These are phyloP conservation scores for Pleurotus ostreatus DNA, from an alignment of 768 basidiomycete genomes.

Conservation along the genomic window DNA sequence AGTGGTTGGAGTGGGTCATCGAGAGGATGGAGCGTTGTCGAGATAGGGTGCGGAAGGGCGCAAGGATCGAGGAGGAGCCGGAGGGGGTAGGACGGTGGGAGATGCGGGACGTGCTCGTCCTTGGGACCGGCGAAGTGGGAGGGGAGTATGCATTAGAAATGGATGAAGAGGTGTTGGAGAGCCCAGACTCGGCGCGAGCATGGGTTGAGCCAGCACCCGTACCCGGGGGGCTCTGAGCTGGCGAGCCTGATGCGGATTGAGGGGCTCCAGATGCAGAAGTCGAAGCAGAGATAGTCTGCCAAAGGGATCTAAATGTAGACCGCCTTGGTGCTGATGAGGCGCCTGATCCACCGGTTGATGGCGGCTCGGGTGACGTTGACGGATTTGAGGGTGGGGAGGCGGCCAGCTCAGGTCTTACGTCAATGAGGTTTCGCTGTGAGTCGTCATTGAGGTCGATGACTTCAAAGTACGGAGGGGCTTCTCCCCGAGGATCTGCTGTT, in stretches of 20 bases:
- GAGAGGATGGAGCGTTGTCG: slow-evolving; percentile 42
- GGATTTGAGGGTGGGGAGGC: not conserved
- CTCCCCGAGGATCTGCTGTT: slow-evolving; percentile 45
- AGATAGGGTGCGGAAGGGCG: slow-evolving; percentile 45
- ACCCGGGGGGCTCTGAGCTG: not conserved
- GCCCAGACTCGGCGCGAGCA: slow-evolving; percentile 26
- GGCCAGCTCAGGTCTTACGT: not conserved
- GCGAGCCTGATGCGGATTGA: not conserved
- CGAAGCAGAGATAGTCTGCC: slow-evolving; percentile 2
- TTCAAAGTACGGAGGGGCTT: slow-evolving; percentile 69
- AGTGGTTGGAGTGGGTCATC: slow-evolving; percentile 32
- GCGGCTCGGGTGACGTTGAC: not conserved
- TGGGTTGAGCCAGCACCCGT: slow-evolving; percentile 14
- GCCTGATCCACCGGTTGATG: not conserved
- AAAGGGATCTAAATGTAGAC: slow-evolving; percentile 4
- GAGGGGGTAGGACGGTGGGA: slow-evolving; percentile 22
- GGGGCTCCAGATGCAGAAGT: not conserved
- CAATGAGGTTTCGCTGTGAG: not conserved
- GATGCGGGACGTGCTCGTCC: slow-evolving; percentile 21
- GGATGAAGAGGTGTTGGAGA: slow-evolving; percentile 20
- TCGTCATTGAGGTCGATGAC: slow-evolving; percentile 25
- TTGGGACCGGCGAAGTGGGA: slow-evolving; percentile 11
- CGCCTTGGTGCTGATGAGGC: not conserved
- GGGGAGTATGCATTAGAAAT: slow-evolving; percentile 19
- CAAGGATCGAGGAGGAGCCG: slow-evolving; percentile 33